Base-by-base conservation (phyloP, 225 moss, liverwort and hornwort species). In the Pleurozium schreberi region DNA sequence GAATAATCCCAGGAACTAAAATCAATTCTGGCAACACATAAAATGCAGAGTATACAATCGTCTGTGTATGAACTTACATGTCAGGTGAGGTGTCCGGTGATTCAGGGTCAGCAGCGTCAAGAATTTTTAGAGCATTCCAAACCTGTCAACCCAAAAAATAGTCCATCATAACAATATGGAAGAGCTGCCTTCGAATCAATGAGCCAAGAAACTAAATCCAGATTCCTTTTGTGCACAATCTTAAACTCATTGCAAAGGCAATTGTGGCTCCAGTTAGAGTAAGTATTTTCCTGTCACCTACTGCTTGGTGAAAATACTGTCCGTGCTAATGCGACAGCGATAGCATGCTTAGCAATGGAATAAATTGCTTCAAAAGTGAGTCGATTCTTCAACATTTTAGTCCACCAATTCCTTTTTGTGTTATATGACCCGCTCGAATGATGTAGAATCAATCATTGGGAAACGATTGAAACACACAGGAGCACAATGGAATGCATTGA, bases 121-220 rank as follows among this genome's bases (percentile, higher is more conserved):
- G 92, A 87, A 96, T 93, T 90, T 98, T 98, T 33, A 98, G 89
- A 53, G 97, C 97, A 87, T 93, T 93, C 97, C 97, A 98, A 71
- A 93, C 97, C 97, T 98, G 94, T 85, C 86, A 90, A 83, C 43
- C 50, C 84, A 14, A 53, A 71, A 47, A 61, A 40, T 76, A 38
- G 73, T 23, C 31, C 42, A 43, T 16, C 43, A 80, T 36, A 49
- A 80, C 36, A 70, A 58, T 31, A 52, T 17, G 30, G 23, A 66
- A 57, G 75, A 79, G 55, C 55, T 36, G 42, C 25, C 66, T 78
- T 66, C 18, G 17, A 53, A 52, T 52, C 62, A 53, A 42, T 62
- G 36, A 75, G 49, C 21, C 45, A 28, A 61, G 70, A 33, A 84
- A 58, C 22, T 42, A 30, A 68, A 84, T 53, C 38, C 36, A 59